Percentiles rank a stretch among this genome's conserved stretches.
phyloP scores from a whole-genome alignment of 1,139 yeast genomes.

The Debaryomyces udenii region DNA sequence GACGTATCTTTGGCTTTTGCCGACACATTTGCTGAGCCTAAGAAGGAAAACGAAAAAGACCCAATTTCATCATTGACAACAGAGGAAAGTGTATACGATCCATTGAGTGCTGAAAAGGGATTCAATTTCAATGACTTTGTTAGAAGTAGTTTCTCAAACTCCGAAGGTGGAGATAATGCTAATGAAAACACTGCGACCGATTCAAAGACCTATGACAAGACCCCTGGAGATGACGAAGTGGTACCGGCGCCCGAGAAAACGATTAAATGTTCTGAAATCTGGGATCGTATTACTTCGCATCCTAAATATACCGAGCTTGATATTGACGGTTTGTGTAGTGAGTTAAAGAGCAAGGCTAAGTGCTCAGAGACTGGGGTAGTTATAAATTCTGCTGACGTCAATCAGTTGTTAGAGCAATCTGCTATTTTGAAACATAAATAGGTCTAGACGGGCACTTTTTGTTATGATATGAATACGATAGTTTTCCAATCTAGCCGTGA shows the following conservation, averaged over 20 bases:
- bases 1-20: slow-evolving; percentile 55
- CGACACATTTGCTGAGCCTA: slow-evolving; percentile 18
- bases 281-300: slow-evolving; percentile 95
- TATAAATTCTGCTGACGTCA: slow-evolving; percentile 77
- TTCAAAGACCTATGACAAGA: slow-evolving; percentile 3
- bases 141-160: slow-evolving; percentile 20
- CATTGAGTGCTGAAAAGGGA: slow-evolving; percentile 38
- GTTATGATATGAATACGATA: slow-evolving; percentile 3
- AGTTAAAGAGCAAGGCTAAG: slow-evolving; percentile 89
- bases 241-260: slow-evolving; percentile 44
- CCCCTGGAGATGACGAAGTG: slow-evolving; percentile 26
- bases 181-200: background rate
- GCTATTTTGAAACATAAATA: slow-evolving; percentile 23
- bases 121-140: slow-evolving; percentile 45
- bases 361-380: slow-evolving; percentile 93
- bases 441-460: background rate
- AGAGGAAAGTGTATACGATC: slow-evolving; percentile 74
- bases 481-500: background rate
- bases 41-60: slow-evolving; percentile 25
- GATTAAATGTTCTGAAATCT: slow-evolving; percentile 77
- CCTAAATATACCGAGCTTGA: slow-evolving; percentile 92
- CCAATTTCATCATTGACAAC: slow-evolving; percentile 49
- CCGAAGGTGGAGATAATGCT: slow-evolving; percentile 1
- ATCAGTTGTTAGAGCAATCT: slow-evolving; percentile 54
- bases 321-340: slow-evolving; percentile 88